phyloP scores from a whole-genome alignment of 1,284 basidiomycete species.

The Tilletiopsis washingtonensis region DNA sequence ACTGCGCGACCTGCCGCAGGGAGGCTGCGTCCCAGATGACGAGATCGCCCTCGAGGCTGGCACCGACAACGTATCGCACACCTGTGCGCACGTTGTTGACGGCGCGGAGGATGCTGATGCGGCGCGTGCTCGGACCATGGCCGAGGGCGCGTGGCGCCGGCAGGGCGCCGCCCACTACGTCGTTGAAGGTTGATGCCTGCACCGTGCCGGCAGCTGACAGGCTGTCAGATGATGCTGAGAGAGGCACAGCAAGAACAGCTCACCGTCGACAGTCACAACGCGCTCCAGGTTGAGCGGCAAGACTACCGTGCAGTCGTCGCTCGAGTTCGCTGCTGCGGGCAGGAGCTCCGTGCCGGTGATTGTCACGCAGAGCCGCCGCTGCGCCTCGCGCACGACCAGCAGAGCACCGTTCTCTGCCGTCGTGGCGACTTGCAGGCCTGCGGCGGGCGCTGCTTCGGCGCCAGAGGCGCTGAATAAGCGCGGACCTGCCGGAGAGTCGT shows the following conservation, averaged over 20 bases:
- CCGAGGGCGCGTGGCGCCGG: neutral
- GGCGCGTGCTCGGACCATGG: neutral
- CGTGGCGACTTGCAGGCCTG: neutral
- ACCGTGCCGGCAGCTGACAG: no score
- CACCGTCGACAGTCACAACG: neutral
- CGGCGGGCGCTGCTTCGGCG: neutral
- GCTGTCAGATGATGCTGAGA: neutral
- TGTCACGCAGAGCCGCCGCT: neutral
- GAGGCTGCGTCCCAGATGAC: constrained; percentile 56
- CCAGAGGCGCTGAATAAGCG: neutral
- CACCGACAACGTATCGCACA: neutral
- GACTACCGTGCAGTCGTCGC: neutral
- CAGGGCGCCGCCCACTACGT: no score
- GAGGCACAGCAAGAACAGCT: neutral
- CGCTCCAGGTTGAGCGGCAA: neutral
- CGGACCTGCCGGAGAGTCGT: no score
- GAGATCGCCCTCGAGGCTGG: neutral
- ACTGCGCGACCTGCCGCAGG: constrained; percentile 59
- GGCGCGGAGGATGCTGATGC: neutral
- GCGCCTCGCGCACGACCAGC: neutral
- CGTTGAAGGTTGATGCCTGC: no score
- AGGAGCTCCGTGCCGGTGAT: no score
- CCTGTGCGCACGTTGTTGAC: neutral
- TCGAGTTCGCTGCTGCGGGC: no score
- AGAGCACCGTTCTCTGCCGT: neutral